Conservation (phyloP, 257 asterid species). For the Solanum chilense region DNA sequence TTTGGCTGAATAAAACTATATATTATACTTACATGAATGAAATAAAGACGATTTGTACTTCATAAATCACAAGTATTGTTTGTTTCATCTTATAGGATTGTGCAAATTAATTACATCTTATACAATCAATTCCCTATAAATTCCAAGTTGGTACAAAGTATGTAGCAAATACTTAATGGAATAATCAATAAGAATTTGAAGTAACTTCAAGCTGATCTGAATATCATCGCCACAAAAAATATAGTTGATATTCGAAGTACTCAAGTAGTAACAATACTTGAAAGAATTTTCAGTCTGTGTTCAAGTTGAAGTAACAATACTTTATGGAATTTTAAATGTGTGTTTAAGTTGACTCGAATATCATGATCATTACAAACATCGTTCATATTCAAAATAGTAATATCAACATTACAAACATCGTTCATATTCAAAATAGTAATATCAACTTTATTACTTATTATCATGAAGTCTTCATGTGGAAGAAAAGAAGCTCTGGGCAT, state of each 20-base stretch:
- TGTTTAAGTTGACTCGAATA: not conserved
- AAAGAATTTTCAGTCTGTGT: too few relatives aligned
- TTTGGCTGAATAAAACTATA: not conserved
- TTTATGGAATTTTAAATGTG: not conserved
- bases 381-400: not conserved
- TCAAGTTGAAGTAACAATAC: too few relatives aligned
- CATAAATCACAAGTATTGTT: too few relatives aligned
- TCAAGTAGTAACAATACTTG: too few relatives aligned
- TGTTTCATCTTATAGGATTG: too few relatives aligned
- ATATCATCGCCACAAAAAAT: too few relatives aligned
- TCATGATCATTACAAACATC: fast-evolving
- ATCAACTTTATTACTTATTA: not conserved
- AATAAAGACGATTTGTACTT: not conserved
- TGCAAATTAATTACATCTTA: not conserved
- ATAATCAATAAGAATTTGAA: too few relatives aligned
- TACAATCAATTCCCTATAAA: not conserved
- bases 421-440: not conserved
- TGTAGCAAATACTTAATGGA: too few relatives aligned
- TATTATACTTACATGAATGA: not conserved
- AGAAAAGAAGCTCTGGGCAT: not conserved
- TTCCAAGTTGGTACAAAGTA: too few relatives aligned
- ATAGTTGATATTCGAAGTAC: too few relatives aligned
- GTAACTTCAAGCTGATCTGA: too few relatives aligned
- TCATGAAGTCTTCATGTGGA: not conserved
- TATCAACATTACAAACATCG: not conserved